Evolutionary conservation across 495 filamentous ascomycete genomes (phyloP).

Genomic region (Hamigera avellanea): DNA sequence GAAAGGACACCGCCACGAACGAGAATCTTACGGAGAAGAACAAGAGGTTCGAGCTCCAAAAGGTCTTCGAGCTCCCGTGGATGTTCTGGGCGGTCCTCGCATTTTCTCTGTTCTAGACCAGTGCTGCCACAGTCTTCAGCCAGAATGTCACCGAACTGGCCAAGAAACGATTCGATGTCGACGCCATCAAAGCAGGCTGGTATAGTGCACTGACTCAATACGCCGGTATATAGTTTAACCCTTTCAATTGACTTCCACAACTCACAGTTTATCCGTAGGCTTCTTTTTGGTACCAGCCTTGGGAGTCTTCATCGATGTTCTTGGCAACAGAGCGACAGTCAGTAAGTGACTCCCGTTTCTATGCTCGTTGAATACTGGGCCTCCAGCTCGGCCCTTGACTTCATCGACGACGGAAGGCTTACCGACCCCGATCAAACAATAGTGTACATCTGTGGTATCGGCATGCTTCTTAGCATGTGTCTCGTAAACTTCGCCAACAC

Average conservation of each 20-base stretch:
- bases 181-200: slow-evolving; percentile 31
- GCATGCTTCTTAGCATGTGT: slow-evolving; percentile 29
- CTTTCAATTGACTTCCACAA: too few relatives aligned
- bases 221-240: too few relatives aligned
- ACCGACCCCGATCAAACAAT: too few relatives aligned
- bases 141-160: slow-evolving; percentile 35
- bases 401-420: too few relatives aligned
- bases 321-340: slow-evolving; percentile 28
- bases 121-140: slow-evolving; percentile 24
- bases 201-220: slow-evolving; percentile 32
- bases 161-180: slow-evolving; percentile 27
- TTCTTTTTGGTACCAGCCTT: slow-evolving; percentile 32
- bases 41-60: slow-evolving; percentile 30
- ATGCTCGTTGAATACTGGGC: too few relatives aligned
- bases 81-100: slow-evolving; percentile 28
- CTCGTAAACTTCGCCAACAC: slow-evolving; percentile 26
- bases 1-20: slow-evolving; percentile 25
- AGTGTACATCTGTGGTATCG: slow-evolving; percentile 25
- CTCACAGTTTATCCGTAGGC: too few relatives aligned
- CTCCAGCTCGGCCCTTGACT: too few relatives aligned
- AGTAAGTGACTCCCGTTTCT: too few relatives aligned
- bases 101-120: slow-evolving; percentile 35
- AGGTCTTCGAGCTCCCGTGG: slow-evolving; percentile 33
- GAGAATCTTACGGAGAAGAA: slow-evolving; percentile 33
- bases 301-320: slow-evolving; percentile 33